Conservation (phyloP, 169 alveolate genomes). For the Plasmodium coatneyi region DNA sequence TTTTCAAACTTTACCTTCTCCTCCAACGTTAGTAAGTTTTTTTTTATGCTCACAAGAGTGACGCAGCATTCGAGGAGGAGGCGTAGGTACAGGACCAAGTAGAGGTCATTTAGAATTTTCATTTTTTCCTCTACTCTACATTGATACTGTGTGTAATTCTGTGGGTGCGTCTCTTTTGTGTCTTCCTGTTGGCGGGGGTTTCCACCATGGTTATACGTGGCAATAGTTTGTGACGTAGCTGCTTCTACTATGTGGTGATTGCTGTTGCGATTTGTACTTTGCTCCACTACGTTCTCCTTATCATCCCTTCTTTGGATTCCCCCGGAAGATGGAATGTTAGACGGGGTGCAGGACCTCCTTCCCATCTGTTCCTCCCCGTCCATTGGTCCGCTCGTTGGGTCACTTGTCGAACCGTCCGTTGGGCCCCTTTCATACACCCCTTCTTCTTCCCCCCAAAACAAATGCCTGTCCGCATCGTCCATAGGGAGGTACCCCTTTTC, state of each 20-base stretch:
- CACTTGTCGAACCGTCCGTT: neutral
- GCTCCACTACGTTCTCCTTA: neutral
- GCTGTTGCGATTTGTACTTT: neutral
- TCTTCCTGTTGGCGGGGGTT: neutral
- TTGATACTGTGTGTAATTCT: neutral
- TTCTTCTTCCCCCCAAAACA: neutral
- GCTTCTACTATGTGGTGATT: neutral
- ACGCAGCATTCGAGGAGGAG: conserved; percentile 37
- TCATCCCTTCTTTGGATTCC: neutral
- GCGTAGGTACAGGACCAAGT: conserved; percentile 17
- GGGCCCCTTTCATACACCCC: neutral
- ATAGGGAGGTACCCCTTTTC: neutral
- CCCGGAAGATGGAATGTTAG: neutral
- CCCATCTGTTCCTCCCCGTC: too few relatives aligned
- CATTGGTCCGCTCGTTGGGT: neutral
- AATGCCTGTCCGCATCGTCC: neutral
- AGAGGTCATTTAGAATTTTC: conserved; percentile 26
- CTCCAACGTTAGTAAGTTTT: conserved; percentile 24
- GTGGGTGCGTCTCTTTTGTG: neutral
- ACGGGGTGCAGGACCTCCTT: neutral
- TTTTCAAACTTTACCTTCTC: conserved; percentile 33
- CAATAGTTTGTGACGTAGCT: neutral
- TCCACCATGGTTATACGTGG: neutral
- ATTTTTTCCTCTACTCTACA: neutral
- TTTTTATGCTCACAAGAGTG: conserved; percentile 41